These are phyloP conservation scores for Colletotrichum destructivum DNA, from an alignment of 2,329 filamentous ascomycete species.

Conservation along the genomic window DNA sequence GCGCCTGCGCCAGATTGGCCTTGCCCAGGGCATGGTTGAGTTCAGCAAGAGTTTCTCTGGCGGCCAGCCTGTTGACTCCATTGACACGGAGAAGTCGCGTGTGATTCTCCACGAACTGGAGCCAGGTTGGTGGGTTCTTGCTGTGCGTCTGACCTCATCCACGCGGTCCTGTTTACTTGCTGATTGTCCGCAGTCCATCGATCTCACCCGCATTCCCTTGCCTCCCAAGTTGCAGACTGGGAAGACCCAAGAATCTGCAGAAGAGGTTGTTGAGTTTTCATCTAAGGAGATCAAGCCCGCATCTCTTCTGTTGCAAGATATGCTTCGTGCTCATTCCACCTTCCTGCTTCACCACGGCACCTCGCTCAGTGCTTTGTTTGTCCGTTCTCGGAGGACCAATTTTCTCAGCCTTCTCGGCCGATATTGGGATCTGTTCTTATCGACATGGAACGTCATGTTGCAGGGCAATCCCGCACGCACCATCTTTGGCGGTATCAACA, in stretches of 20 bases:
- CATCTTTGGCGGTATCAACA: conserved; percentile 86
- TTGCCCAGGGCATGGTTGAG: conserved; percentile 96
- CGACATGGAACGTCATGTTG: conserved; percentile 89
- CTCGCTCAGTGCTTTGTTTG: conserved; percentile 79
- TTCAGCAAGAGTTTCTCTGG: conserved; percentile 92
- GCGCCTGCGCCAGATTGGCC: conserved; percentile 90
- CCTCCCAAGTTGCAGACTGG: conserved; percentile 67
- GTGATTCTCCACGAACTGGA: conserved; percentile 91
- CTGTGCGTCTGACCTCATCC: conserved; percentile 69
- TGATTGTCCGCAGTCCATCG: conserved; percentile 73
- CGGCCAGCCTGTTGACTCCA: conserved; percentile 81
- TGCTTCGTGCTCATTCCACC: conserved; percentile 84
- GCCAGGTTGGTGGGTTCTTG: conserved; percentile 94
- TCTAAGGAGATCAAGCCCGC: conserved; percentile 91
- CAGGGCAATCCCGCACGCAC: conserved; percentile 89
- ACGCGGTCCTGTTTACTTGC: neutral
- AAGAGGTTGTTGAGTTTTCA: conserved; percentile 81
- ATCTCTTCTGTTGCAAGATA: conserved; percentile 82
- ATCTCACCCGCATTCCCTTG: conserved; percentile 81
- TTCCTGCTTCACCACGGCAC: conserved; percentile 91
- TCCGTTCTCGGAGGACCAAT: conserved; percentile 73
- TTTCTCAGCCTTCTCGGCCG: conserved; percentile 82
- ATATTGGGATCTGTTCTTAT: conserved; percentile 82
- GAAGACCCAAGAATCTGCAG: conserved; percentile 56
- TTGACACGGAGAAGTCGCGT: conserved; percentile 92